Percentiles rank a stretch among this genome's conserved stretches.
These are phyloP conservation scores for Tephrocybe sp. DNA, from an alignment of 768 basidiomycete species.

Conservation along the genomic window DNA sequence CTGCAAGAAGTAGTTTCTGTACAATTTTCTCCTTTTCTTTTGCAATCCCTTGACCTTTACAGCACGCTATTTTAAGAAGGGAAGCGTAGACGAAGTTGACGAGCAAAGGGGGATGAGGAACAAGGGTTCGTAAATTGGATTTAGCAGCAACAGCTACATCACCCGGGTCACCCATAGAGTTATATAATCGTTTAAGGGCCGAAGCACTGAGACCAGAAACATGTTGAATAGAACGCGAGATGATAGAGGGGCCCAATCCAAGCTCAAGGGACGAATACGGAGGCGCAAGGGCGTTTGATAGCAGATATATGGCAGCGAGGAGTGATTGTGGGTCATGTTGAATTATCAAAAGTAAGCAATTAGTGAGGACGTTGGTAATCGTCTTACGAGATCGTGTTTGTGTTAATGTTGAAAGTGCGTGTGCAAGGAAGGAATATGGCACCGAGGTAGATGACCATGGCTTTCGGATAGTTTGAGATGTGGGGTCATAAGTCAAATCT, in stretches of 20 bases:
- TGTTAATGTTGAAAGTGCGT: slow-evolving; percentile 57
- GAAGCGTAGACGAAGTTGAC: slow-evolving; percentile 66
- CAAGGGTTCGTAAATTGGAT: slow-evolving; percentile 67
- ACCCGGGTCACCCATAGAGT: slow-evolving; percentile 76
- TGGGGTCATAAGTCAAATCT: slow-evolving; percentile 47
- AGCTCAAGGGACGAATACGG: slow-evolving; percentile 72
- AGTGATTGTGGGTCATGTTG: slow-evolving; percentile 66
- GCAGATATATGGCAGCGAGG: slow-evolving; percentile 72
- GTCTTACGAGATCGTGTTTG: slow-evolving; percentile 69
- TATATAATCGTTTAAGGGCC: slow-evolving; percentile 65
- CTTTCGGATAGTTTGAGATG: slow-evolving; percentile 37
- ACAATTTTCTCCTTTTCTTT: slow-evolving; percentile 77
- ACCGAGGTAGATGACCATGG: slow-evolving; percentile 43
- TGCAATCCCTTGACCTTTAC: slow-evolving; percentile 74
- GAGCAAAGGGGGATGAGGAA: slow-evolving; percentile 67
- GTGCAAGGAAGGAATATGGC: slow-evolving; percentile 72
- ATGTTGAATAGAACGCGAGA: slow-evolving; percentile 69
- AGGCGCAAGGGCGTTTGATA: slow-evolving; percentile 78
- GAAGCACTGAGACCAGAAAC: slow-evolving; percentile 62
- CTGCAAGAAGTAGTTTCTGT: slow-evolving; percentile 78
- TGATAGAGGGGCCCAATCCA: slow-evolving; percentile 63
- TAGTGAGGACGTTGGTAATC: slow-evolving; percentile 69
- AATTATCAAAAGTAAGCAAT: slow-evolving; percentile 69
- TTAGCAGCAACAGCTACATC: slow-evolving; percentile 88
- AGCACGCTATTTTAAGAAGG: slow-evolving; percentile 60